Evolutionary conservation across 148 eudicot genomes (phyloP).

Genomic region (Drosera capensis): DNA sequence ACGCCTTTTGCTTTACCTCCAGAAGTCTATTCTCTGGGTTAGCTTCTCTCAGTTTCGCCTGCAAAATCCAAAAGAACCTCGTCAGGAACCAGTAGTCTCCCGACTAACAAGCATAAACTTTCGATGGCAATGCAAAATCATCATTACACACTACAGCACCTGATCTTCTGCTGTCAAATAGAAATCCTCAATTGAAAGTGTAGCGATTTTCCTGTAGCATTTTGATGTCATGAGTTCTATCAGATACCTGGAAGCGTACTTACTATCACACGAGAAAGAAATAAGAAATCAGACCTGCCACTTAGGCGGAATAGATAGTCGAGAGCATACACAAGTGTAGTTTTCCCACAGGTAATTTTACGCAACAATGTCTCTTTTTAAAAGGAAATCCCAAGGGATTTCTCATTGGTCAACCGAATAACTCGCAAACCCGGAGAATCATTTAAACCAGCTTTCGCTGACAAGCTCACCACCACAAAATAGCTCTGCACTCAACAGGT

Average conservation of each 20-base stretch:
- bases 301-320: constrained; percentile 55
- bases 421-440: too few relatives aligned
- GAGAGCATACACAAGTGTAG: constrained; percentile 85
- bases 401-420: too few relatives aligned
- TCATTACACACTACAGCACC: constrained; percentile 25
- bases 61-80: constrained; percentile 13
- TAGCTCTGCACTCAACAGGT: too few relatives aligned
- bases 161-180: constrained; percentile 86
- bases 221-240: constrained; percentile 14
- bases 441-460: too few relatives aligned
- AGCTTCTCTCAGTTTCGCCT: constrained; percentile 77
- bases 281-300: constrained; percentile 52
- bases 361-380: neutral
- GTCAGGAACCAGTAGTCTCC: constrained; percentile 3
- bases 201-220: constrained; percentile 68
- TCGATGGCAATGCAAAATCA: constrained; percentile 4
- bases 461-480: too few relatives aligned
- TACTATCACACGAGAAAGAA: neutral
- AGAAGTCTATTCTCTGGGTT: constrained; percentile 74
- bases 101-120: constrained; percentile 6
- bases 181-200: constrained; percentile 94
- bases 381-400: too few relatives aligned
- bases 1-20: constrained; percentile 37
- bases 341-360: constrained; percentile 68
- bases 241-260: neutral